Evolutionary conservation across 1,139 yeast genomes (phyloP).

Genomic region (Casaregolazyma lundiana): DNA sequence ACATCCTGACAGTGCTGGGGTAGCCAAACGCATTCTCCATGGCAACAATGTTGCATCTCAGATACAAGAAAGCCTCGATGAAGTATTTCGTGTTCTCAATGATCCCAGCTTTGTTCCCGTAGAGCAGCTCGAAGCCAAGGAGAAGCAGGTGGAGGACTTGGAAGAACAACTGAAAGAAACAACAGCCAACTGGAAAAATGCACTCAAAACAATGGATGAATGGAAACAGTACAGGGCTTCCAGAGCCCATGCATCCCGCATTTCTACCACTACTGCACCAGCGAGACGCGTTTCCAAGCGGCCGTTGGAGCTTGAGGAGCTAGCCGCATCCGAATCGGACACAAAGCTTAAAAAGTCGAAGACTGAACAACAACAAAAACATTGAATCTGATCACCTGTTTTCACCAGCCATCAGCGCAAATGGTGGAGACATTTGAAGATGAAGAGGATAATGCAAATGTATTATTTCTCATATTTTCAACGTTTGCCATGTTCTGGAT

Average conservation of each 20-base stretch:
- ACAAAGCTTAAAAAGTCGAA: not conserved
- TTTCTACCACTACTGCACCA: not conserved
- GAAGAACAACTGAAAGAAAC: constrained; percentile 24
- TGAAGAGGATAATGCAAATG: constrained; percentile 12
- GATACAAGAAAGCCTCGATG: constrained; percentile 18
- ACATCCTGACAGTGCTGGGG: constrained; percentile 18
- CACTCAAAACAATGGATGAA: constrained; percentile 30
- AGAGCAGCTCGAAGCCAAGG: constrained; percentile 22
- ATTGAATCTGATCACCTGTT: not conserved
- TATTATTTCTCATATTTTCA: constrained; percentile 20
- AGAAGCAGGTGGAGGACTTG: constrained; percentile 20
- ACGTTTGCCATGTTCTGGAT: constrained; percentile 23
- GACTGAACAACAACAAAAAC: not conserved
- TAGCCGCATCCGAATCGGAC: not conserved
- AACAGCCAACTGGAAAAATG: constrained; percentile 28
- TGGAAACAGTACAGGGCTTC: constrained; percentile 26
- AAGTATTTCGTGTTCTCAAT: constrained; percentile 19
- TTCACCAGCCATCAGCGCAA: not conserved
- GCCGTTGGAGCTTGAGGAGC: not conserved
- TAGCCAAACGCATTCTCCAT: constrained; percentile 17
- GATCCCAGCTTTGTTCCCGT: constrained; percentile 26
- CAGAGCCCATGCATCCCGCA: constrained; percentile 1
- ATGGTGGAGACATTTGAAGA: constrained; percentile 4
- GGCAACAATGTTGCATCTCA: constrained; percentile 21
- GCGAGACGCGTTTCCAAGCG: constrained; percentile 4